Evolutionary conservation across 1,284 basidiomycete genomes (phyloP), one percentile per base, ranked within the genome.

Genomic region (Apiotrichum sp.): DNA sequence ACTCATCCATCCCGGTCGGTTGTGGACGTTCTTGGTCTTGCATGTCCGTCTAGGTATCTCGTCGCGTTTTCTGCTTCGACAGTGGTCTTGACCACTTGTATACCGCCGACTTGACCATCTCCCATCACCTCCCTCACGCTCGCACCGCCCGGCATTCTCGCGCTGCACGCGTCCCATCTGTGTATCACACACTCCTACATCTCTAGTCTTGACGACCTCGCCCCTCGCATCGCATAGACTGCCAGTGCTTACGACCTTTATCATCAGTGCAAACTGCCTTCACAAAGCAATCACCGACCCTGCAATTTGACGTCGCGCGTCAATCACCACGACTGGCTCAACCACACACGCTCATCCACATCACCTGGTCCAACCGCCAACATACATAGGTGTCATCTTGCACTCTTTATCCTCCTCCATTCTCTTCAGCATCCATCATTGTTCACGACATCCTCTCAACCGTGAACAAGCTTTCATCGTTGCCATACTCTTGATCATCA

Each of bases 231-330:
- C 52, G 50, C 50, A 51, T 44, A 47, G 34, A 49, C 45, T 44
- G 38, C 47, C 11, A 42, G 56, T 57, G 56, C 56, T 57, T 43
- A 57, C 56, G 43, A 53, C 40, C 53, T 41, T 47, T 34, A 22
- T 47, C 50, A 38, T 43, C 55, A 52, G 42, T 33, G 50, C 22
- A 22, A 52, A 40, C 46, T 29, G 9, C 41, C 38, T 4, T 44
- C 38, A 22, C 34, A 8, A 6, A 38, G 36, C 10, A 6, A 47
- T 35, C 45, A 47, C 33, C 35, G 7, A 35, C 32, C 45, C 33
- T n/a, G 34, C 39, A 16, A 50, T 45, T 33, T 22, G 41, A 32
- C 42, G n/a, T 39, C 16, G n/a, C 47, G 47, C 35, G 47, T 38
- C 47, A 39, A 49, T 40, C 38, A 38, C 38, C n/a, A 14, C 38